Evolutionary conservation across 163 green algal genomes (phyloP), one percentile per base, ranked within the genome.

Genomic region (Prototheca stagnorum): DNA sequence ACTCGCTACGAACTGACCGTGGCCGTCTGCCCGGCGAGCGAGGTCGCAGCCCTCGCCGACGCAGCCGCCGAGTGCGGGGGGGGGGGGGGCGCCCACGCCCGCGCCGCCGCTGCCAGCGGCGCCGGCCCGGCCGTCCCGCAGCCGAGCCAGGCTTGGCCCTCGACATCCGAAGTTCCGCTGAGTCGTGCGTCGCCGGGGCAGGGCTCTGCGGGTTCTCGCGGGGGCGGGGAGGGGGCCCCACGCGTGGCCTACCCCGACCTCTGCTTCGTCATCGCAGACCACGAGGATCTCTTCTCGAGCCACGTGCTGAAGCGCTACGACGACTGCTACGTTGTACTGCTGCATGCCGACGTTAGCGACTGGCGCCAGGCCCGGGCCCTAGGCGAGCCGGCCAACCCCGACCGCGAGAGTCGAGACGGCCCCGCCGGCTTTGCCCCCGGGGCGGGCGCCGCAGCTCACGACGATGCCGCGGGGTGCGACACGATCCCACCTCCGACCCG

Each of bases 241-340:
- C 37, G 31, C 3, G 35, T 19, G 22, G 12, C 40, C 4, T 72
- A 68, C 54, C 62, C 62, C 0, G 56, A 72, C 34, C 41, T 72
- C 35, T 59, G 46, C 43, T 72, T 72, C 40, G 62, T 41, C 12
- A 47, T 72, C 8, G 51, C 59, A 22, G 17, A 15, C 7, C 60
- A 45, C 28, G 40, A 39, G 21, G 9, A 44, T 9, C 34, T 28
- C 17, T 51, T 61, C 50, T 39, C 37, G 9, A 42, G 29, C 3
- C 31, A 59, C 47, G 28, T 62, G n/a, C 47, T 62, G 36, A 25
- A 39, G 20, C 19, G 35, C 22, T 41, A 37, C 7, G 20, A 37
- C 5, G 37, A 53, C 31, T 59, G 59, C 59, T 65, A 65, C 35
- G 39, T 28, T 24, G 52, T 72, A 27, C 16, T 59, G 24, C 42